Base-by-base conservation (phyloP, 2,329 filamentous ascomycete genomes). In the Diplodia corticola region DNA sequence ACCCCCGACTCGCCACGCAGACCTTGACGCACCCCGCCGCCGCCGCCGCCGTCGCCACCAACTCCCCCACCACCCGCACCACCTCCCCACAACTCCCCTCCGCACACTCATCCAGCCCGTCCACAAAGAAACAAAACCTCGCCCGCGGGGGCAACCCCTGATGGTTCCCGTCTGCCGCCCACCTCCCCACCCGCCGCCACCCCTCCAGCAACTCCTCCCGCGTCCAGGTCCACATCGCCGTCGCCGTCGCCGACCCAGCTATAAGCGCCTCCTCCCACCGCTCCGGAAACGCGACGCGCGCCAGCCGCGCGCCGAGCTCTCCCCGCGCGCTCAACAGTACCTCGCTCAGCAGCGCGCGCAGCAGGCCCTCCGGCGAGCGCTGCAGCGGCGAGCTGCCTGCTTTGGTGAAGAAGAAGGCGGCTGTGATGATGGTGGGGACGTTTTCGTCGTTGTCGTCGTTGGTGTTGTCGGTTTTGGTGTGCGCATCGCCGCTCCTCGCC, bases 101-200 rank as follows among this genome's bases (percentile, higher is more conserved):
- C n/a, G n/a, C n/a, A 20, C 68, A 69, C 48, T 72, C 71, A 22
- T 73, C 71, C 3, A 73, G 46, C 0, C 71, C 71, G 37, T 73
- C 71, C 13, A 73, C 68, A 53, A 73, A 69, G 44, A 73, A n/a
- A 15, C 37, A 40, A 5, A 40, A 40, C 37, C 17, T 40, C 2
- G 37, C 37, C 17, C n/a, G n/a, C n/a, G n/a, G n/a, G n/a, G n/a
- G 35, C 35, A 37, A 37, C 35, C 15, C 35, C n/a, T n/a, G n/a
- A n/a, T n/a, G n/a, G n/a, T n/a, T n/a, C n/a, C n/a, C n/a, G n/a
- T n/a, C n/a, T n/a, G n/a, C n/a, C n/a, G n/a, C n/a, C n/a, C n/a
- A n/a, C n/a, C n/a, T n/a, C n/a, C n/a, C n/a, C n/a, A n/a, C n/a
- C n/a, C n/a, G n/a, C n/a, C n/a, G n/a, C n/a, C n/a, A 37, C 9